Percentiles rank a stretch among this genome's conserved stretches.
These are phyloP conservation scores for Mayamaea pseudoterrestris DNA, from an alignment of 108 stramenopile genomes.

Conservation along the genomic window DNA sequence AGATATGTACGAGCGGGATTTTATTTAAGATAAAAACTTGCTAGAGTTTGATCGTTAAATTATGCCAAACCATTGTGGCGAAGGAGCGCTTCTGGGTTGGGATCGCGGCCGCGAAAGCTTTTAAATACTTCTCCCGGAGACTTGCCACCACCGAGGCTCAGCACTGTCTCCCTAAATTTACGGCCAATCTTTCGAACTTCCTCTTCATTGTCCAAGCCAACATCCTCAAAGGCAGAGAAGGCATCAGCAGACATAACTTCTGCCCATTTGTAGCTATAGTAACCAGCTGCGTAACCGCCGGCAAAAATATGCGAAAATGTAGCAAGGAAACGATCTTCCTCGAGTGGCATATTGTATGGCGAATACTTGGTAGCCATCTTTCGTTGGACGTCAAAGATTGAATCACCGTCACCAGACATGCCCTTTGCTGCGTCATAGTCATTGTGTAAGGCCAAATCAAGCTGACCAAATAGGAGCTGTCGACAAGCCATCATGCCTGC, in stretches of 20 bases:
- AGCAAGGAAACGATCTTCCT: slow-evolving; percentile 95
- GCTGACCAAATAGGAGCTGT: slow-evolving; percentile 90
- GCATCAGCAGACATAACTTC: slow-evolving; percentile 97
- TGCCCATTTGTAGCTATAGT: slow-evolving; percentile 96
- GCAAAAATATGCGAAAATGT: slow-evolving; percentile 95
- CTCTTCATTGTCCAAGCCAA: slow-evolving; percentile 92
- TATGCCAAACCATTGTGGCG: slow-evolving; percentile 89
- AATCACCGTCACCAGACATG: slow-evolving; percentile 35
- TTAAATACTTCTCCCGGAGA: slow-evolving; percentile 89
- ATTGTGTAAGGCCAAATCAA: slow-evolving; percentile 93
- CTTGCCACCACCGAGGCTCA: slow-evolving; percentile 83
- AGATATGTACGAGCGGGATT: too few species aligned
- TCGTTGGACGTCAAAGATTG: slow-evolving; percentile 87
- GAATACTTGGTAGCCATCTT: slow-evolving; percentile 80
- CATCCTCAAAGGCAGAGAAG: slow-evolving; percentile 97
- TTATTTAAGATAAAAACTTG: too few species aligned
- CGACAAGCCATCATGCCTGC: slow-evolving; percentile 91
- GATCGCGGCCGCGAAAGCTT: slow-evolving; percentile 91
- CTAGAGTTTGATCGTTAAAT: slow-evolving; percentile 1
- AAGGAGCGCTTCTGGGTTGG: slow-evolving; percentile 88
- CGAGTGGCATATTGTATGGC: slow-evolving; percentile 74
- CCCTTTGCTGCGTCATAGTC: slow-evolving; percentile 62
- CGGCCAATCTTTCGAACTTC: slow-evolving; percentile 67
- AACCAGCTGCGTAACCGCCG: slow-evolving; percentile 93
- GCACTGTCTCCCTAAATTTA: slow-evolving; percentile 89